A percentile compares a stretch with the other conserved stretches of the same genome.
Evolutionary conservation across 108 stramenopile species (phyloP).

Genomic region (Pseudonitzschia multiseries): DNA sequence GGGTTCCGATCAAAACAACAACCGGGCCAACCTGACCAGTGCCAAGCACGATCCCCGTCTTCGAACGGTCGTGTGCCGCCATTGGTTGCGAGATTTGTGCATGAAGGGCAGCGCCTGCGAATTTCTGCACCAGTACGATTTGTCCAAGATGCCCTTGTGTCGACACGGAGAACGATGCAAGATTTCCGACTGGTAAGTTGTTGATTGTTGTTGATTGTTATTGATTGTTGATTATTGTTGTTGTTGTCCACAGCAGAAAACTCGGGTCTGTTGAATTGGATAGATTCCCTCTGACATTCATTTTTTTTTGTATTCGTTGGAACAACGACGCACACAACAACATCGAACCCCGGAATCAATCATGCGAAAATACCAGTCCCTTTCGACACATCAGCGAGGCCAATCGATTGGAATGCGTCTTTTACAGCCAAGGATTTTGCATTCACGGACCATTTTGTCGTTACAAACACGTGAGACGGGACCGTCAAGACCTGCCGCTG

Average conservation of each 20-base stretch:
- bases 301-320: too few relatives aligned
- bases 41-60: constrained; percentile 90
- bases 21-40: constrained; percentile 49
- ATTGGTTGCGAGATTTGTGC: constrained; percentile 93
- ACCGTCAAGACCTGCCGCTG: constrained; percentile 65
- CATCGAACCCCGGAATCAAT: not conserved
- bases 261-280: not conserved
- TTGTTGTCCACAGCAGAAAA: too few relatives aligned
- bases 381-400: constrained; percentile 90
- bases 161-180: constrained; percentile 89
- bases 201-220: not conserved
- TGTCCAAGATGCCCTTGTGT: constrained; percentile 92
- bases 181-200: constrained; percentile 70
- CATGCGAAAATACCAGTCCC: constrained; percentile 29
- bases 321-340: too few relatives aligned
- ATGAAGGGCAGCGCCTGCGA: constrained; percentile 95
- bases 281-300: not conserved
- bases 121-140: constrained; percentile 91
- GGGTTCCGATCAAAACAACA: constrained; percentile 1
- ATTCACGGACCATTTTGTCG: constrained; percentile 92
- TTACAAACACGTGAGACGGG: constrained; percentile 81
- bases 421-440: constrained; percentile 94
- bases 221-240: too few relatives aligned
- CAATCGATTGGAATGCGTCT: constrained; percentile 90
- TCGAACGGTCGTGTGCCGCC: constrained; percentile 93